phyloP scores from a whole-genome alignment of 345 rosid species.

The Litchi chinensis region DNA sequence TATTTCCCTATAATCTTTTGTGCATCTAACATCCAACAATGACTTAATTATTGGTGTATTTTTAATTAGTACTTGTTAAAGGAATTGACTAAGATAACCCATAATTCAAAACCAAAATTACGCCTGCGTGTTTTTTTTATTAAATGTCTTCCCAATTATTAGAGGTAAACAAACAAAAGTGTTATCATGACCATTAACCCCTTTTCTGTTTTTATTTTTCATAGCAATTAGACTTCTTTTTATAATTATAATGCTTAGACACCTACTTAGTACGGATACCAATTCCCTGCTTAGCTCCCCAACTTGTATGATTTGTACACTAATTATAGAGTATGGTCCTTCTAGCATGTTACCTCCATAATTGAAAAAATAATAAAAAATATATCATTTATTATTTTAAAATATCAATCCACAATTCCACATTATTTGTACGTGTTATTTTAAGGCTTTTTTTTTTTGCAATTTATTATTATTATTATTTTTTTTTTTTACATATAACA shows the following conservation, averaged over 20 bases:
- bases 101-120: not conserved
- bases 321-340: not conserved
- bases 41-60: not conserved
- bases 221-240: not conserved
- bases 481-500: too few relatives aligned
- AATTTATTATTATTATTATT: too few relatives aligned
- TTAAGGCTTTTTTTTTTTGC: too few relatives aligned
- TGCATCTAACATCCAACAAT: too few relatives aligned
- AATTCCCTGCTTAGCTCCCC: not conserved
- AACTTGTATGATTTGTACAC: not conserved
- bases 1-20: not conserved
- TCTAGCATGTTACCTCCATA: not conserved
- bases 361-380: not conserved
- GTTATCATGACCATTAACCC: not conserved
- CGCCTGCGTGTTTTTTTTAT: not conserved
- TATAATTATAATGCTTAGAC: not conserved
- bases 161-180: not conserved
- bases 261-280: not conserved
- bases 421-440: too few relatives aligned
- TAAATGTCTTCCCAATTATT: conserved; percentile 16
- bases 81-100: not conserved
- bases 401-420: too few relatives aligned
- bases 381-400: too few relatives aligned
- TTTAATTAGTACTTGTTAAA: not conserved
- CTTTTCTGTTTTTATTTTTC: not conserved